Evolutionary conservation across 2,329 filamentous ascomycete species (phyloP).

Genomic region (Sporothrix brunneoviolacea): DNA sequence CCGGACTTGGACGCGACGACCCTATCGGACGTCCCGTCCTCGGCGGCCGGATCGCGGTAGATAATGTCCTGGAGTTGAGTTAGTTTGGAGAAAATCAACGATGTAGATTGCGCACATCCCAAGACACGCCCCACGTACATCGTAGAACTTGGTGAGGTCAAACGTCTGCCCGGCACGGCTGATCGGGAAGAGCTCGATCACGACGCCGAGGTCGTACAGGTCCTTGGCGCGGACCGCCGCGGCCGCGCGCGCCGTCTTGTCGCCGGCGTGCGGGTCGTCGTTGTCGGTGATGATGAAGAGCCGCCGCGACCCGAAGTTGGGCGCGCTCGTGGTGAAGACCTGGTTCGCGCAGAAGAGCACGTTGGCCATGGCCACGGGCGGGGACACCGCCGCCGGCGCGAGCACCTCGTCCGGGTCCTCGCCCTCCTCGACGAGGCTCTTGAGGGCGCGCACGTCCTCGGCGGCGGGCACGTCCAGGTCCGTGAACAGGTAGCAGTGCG

Average conservation of each 20-base stretch:
- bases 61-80: slow-evolving; percentile 65
- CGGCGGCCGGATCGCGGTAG: slow-evolving; percentile 69
- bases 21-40: slow-evolving; percentile 53
- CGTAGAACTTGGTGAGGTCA: slow-evolving; percentile 81
- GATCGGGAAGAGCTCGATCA: slow-evolving; percentile 90
- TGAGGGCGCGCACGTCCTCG: slow-evolving; percentile 74
- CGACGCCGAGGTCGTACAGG: slow-evolving; percentile 85
- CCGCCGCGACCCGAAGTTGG: slow-evolving; percentile 86
- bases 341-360: slow-evolving; percentile 93
- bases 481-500: slow-evolving; percentile 85
- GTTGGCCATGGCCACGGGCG: slow-evolving; percentile 74
- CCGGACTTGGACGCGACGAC: slow-evolving; percentile 55
- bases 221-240: slow-evolving; percentile 88
- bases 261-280: slow-evolving; percentile 70
- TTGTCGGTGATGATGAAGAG: slow-evolving; percentile 97
- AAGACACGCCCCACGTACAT: slow-evolving; percentile 61
- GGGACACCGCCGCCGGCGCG: slow-evolving; percentile 50
- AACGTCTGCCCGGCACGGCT: slow-evolving; percentile 64
- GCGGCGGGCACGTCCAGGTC: slow-evolving; percentile 85
- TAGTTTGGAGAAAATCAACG: not conserved
- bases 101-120: not conserved
- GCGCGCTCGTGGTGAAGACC: slow-evolving; percentile 88
- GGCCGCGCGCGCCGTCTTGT: slow-evolving; percentile 66
- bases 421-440: slow-evolving; percentile 69
- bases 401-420: slow-evolving; percentile 65